Percentiles rank a stretch among this genome's conserved stretches.
Evolutionary conservation across 495 filamentous ascomycete genomes (phyloP).

Genomic region (Tuber magnatum): DNA sequence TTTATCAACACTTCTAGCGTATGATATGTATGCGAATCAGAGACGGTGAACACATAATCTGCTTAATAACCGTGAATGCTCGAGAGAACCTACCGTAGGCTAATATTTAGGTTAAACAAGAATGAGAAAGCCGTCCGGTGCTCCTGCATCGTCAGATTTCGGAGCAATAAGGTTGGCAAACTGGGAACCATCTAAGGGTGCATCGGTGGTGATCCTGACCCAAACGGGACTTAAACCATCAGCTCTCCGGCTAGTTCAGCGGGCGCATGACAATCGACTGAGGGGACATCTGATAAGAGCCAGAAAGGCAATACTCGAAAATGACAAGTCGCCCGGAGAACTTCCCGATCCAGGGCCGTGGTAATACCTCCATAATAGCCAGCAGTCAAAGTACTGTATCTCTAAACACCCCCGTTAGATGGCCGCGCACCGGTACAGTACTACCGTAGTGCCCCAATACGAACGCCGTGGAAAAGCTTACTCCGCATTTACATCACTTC

Average conservation of each 20-base stretch:
- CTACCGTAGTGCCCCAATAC: neutral
- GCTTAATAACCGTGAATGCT: neutral
- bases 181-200: neutral
- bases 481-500: neutral
- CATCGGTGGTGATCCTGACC: neutral
- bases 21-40: neutral
- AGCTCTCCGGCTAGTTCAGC: neutral
- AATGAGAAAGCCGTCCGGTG: neutral
- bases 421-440: neutral
- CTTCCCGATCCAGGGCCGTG: neutral
- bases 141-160: neutral
- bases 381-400: neutral
- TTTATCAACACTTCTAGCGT: neutral
- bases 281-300: neutral
- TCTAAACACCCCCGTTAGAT: neutral
- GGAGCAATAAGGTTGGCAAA: neutral
- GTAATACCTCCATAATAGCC: neutral
- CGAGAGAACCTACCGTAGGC: neutral
- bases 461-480: neutral
- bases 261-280: neutral
- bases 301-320: neutral
- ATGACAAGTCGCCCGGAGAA: neutral
- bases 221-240: neutral
- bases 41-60: neutral
- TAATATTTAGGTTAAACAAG: neutral